Evolutionary conservation across 768 basidiomycete genomes (phyloP).

Genomic region (Cystofilobasidium bisporidii): DNA sequence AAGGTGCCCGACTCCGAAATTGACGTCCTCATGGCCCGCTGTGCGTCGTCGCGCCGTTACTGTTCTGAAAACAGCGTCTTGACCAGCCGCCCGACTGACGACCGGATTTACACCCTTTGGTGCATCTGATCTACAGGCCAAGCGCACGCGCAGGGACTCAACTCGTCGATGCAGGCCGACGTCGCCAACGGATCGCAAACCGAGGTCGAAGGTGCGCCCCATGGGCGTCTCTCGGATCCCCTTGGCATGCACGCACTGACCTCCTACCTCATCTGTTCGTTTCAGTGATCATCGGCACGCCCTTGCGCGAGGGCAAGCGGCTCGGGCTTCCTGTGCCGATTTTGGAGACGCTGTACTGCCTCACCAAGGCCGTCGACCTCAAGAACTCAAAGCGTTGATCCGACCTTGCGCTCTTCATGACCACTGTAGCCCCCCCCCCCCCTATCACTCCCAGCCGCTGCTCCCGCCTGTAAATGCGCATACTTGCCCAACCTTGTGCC

Average conservation of each 20-base stretch:
- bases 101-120: background rate
- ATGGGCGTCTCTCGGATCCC: no score
- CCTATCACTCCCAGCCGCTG: no score
- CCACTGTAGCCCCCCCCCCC: no score
- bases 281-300: constrained; percentile 27
- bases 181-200: constrained; percentile 19
- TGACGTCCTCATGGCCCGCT: constrained; percentile 25
- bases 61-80: no score
- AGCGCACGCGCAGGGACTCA: constrained; percentile 23
- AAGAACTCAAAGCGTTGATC: no score
- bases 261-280: background rate
- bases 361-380: constrained; percentile 20
- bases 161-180: constrained; percentile 29
- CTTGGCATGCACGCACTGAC: background rate
- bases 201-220: constrained; percentile 19
- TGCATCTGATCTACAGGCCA: constrained; percentile 5
- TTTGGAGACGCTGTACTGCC: constrained; percentile 24
- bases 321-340: constrained; percentile 17
- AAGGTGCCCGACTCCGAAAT: constrained; percentile 23
- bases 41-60: background rate
- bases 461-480: no score
- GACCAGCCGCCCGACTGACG: background rate
- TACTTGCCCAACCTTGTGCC: no score
- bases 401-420: no score
- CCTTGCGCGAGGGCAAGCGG: constrained; percentile 21